Evolutionary conservation across 306 rosid species (phyloP).

Genomic region (Rosa lucieae): DNA sequence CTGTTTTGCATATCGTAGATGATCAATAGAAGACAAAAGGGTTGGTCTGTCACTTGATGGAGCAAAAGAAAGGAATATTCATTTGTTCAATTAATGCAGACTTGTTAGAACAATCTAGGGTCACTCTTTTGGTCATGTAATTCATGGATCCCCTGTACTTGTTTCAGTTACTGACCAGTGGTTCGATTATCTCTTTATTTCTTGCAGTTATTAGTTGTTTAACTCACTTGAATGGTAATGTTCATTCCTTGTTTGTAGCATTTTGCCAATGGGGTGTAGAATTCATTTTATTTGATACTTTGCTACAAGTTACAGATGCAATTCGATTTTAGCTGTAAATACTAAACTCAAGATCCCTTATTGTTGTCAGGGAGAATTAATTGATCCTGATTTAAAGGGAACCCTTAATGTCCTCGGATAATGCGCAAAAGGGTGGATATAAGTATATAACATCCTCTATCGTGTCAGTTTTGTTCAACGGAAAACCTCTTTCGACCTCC

Average conservation of each 20-base stretch:
- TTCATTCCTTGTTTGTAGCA: not conserved
- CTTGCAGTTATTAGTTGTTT: not conserved
- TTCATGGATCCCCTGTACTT: not conserved
- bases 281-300: not conserved
- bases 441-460: conserved; percentile 25
- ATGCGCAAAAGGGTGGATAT: conserved; percentile 24
- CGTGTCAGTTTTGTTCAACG: not conserved
- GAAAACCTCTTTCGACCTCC: conserved; percentile 1
- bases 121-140: not conserved
- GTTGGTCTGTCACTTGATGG: not conserved
- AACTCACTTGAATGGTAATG: no score
- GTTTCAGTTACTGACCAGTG: not conserved
- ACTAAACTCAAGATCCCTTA: not conserved
- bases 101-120: not conserved
- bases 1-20: not conserved
- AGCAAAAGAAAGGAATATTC: not conserved
- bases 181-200: not conserved
- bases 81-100: not conserved
- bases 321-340: not conserved
- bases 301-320: not conserved
- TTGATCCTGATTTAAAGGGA: conserved; percentile 31
- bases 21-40: not conserved
- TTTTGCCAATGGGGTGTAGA: not conserved
- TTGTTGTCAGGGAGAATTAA: conserved; percentile 9
- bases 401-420: conserved; percentile 23